A percentile compares a stretch with the other conserved stretches of the same genome.
phyloP scores from a whole-genome alignment of 2,329 filamentous ascomycete species.

The Pestalotiopsis sp. region DNA sequence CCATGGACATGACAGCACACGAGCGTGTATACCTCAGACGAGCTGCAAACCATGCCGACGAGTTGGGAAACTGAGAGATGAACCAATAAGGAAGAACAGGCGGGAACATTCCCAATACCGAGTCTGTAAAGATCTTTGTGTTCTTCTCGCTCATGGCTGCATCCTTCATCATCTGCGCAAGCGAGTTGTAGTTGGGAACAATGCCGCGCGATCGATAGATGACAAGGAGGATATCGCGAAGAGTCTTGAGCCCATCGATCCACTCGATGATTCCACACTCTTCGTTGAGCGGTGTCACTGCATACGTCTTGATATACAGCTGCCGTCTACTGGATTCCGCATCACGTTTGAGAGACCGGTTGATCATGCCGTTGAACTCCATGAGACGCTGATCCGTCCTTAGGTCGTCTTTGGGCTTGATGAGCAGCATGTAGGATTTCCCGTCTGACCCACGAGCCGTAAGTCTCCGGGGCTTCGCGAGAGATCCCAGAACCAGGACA shows the following conservation, averaged over 20 bases:
- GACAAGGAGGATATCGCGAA: conserved; percentile 85
- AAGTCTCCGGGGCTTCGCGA: conserved; percentile 90
- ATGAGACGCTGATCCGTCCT: conserved; percentile 97
- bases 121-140: conserved; percentile 71
- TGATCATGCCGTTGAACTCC: conserved; percentile 99
- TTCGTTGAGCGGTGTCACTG: conserved; percentile 94
- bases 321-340: conserved; percentile 88
- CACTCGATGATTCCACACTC: conserved; percentile 98
- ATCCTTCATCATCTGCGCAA: conserved; percentile 67
- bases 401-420: conserved; percentile 97
- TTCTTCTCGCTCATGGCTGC: conserved; percentile 61
- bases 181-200: conserved; percentile 67
- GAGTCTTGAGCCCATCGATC: conserved; percentile 93
- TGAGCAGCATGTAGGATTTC: conserved; percentile 83
- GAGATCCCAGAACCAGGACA: conserved; percentile 84
- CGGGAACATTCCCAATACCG: conserved; percentile 69
- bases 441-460: conserved; percentile 89
- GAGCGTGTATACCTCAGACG: conserved; percentile 89
- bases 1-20: conserved; percentile 99
- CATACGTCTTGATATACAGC: conserved; percentile 95
- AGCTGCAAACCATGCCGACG: conserved; percentile 88
- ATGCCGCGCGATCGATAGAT: conserved; percentile 79
- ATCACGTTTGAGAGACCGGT: conserved; percentile 88
- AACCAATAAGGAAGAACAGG: conserved; percentile 94
- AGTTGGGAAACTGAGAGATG: conserved; percentile 90